These are phyloP conservation scores for Hypoxylon sp. DNA, from an alignment of 2,329 filamentous ascomycete species.

Conservation along the genomic window DNA sequence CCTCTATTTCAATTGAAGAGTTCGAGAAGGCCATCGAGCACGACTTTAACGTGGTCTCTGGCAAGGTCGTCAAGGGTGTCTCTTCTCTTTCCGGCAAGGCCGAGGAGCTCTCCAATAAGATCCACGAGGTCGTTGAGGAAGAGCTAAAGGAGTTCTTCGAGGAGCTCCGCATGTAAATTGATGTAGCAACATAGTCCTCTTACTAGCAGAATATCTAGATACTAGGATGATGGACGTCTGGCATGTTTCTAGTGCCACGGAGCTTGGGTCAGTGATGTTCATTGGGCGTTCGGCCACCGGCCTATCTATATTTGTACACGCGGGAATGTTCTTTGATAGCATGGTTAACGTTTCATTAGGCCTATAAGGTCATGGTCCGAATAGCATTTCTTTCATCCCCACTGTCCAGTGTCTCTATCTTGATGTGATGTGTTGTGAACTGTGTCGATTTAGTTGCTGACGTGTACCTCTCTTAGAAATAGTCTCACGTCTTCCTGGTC, in stretches of 20 bases:
- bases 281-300: slow-evolving; percentile 31
- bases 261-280: slow-evolving; percentile 37
- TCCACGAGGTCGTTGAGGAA: slow-evolving; percentile 72
- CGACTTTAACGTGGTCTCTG: slow-evolving; percentile 72
- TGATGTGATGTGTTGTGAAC: background rate
- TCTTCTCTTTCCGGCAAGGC: slow-evolving; percentile 69
- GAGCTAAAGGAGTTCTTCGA: slow-evolving; percentile 73
- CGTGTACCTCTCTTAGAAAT: no score
- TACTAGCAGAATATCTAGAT: slow-evolving; percentile 34
- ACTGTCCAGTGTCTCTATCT: background rate
- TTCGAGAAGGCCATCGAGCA: slow-evolving; percentile 73
- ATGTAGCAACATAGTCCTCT: slow-evolving; percentile 25
- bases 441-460: background rate
- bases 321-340: slow-evolving; percentile 42
- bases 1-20: slow-evolving; percentile 66
- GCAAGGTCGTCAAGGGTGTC: slow-evolving; percentile 68
- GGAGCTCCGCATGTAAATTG: slow-evolving; percentile 60
- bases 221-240: slow-evolving; percentile 28
- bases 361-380: slow-evolving; percentile 41
- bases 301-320: slow-evolving; percentile 50
- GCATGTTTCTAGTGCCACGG: slow-evolving; percentile 25
- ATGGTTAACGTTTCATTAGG: slow-evolving; percentile 46
- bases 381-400: slow-evolving; percentile 37
- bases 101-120: slow-evolving; percentile 74
- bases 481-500: no score